Base-by-base conservation (phyloP, 176 grass and related monocot species). In the Rhynchospora pubera region DNA sequence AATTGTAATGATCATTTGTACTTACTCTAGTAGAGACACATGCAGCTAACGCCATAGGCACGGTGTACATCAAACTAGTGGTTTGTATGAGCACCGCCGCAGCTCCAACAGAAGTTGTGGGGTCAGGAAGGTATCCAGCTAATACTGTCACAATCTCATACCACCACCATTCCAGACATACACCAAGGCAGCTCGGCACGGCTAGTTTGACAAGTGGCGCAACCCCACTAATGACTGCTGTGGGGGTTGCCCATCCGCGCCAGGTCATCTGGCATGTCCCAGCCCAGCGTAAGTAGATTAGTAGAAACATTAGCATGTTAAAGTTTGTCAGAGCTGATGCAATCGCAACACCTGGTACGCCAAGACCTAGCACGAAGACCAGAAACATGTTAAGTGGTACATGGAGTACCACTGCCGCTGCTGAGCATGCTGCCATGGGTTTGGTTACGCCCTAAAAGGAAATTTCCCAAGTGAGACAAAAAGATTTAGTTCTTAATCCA, bases 141-240 rank as follows among this genome's bases (percentile, higher is more conserved):
- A 98, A 91, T n/a, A 98, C 92, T 12, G 96, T 98, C 83, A 98
- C 83, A 1, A 98, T 93, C 92, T 98, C 96, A 77, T 98, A 98
- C 96, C 96, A 98, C 96, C 96, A 98, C 96, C 96, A 98, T 85
- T 98, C 96, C 81, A 98, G 89, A 85, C 96, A 98, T n/a, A 98
- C 96, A 55, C 96, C 48, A 18, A 85, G 79, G 88, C 96, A 98
- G 84, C 96, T 98, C 0, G 96, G 90, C 62, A 98, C 87, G 15
- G 96, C 92, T 18, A 98, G 92, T 50, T 89, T 86, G 64, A 89
- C 89, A 58, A 98, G 85, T 8, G 82, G 92, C 1, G 83, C 24
- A 2, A 95, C 85, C 0, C 87, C 92, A 43, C 87, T 15, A n/a
- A 87, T 85, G 5, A 94, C 89, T 0, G 59, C 89, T 11, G 85